phyloP scores from a whole-genome alignment of 176 grass and related monocot species.

The Coix lacrymajobi region DNA sequence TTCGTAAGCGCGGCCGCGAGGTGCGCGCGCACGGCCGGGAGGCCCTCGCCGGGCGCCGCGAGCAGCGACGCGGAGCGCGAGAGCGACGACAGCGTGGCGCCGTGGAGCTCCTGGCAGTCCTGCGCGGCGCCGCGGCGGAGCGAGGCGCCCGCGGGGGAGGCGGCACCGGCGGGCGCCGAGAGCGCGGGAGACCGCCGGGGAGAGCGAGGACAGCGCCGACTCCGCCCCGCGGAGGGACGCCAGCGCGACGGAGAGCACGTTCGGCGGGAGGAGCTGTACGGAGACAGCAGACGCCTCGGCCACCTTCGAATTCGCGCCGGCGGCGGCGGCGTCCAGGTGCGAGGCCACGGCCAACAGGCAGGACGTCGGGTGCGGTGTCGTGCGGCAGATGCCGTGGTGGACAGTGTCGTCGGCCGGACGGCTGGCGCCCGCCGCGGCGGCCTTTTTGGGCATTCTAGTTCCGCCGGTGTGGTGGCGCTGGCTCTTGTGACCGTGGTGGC shows the following conservation, averaged over 20 bases:
- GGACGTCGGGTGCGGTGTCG: slow-evolving; percentile 44
- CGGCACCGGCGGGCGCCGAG: neutral
- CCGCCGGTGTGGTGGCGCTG: slow-evolving; percentile 5
- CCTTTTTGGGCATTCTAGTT: neutral
- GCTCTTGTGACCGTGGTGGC: slow-evolving; percentile 25
- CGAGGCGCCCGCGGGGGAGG: neutral
- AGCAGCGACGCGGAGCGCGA: slow-evolving; percentile 31
- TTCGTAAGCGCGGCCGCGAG: slow-evolving; percentile 63
- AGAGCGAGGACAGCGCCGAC: slow-evolving; percentile 37
- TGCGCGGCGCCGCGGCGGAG: slow-evolving; percentile 47
- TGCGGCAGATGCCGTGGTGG: slow-evolving; percentile 36
- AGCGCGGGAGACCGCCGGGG: slow-evolving; percentile 33
- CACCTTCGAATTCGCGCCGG: neutral
- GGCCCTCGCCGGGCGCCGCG: slow-evolving; percentile 6
- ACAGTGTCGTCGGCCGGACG: neutral
- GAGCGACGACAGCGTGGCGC: slow-evolving; percentile 33
- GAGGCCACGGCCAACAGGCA: slow-evolving; percentile 42
- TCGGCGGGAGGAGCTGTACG: slow-evolving; percentile 5
- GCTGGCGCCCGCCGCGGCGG: neutral
- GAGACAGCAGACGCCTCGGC: slow-evolving; percentile 26
- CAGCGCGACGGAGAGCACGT: slow-evolving; percentile 40
- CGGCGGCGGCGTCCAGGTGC: neutral
- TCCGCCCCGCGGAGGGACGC: slow-evolving; percentile 42
- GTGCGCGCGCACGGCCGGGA: slow-evolving; percentile 42
- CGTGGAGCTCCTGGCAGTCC: slow-evolving; percentile 69